These are phyloP conservation scores for Parastagonospora avenae DNA, from an alignment of 2,329 filamentous ascomycete genomes.

Conservation along the genomic window DNA sequence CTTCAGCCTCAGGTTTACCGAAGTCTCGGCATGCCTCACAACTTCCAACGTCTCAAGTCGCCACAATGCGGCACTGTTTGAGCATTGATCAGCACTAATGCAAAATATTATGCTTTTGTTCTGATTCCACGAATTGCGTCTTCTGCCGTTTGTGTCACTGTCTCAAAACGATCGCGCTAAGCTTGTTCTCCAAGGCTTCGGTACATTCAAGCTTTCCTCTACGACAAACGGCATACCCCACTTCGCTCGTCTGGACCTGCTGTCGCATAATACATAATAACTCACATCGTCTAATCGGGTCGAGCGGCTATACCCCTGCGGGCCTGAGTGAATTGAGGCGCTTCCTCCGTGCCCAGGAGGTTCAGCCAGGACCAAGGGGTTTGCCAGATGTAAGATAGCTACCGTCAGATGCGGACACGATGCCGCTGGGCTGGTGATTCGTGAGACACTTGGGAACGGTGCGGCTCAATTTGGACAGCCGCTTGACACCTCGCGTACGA, in stretches of 20 bases:
- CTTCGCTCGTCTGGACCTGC: background rate
- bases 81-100: constrained; percentile 1
- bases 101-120: constrained; percentile 4
- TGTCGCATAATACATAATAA: constrained; percentile 3
- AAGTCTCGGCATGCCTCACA: constrained; percentile 8
- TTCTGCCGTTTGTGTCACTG: background rate
- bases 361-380: constrained; percentile 5
- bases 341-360: constrained; percentile 3
- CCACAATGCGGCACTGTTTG: constrained; percentile 11
- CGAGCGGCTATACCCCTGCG: constrained; percentile 1
- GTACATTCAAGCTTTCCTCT: background rate
- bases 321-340: background rate
- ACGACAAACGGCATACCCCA: background rate
- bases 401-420: constrained; percentile 6
- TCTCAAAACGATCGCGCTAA: background rate
- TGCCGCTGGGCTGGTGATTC: background rate
- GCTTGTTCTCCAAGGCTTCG: background rate
- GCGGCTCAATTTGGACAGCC: background rate
- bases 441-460: background rate
- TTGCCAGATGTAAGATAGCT: constrained; percentile 8
- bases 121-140: constrained; percentile 1
- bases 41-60: constrained; percentile 11
- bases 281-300: background rate
- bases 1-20: constrained; percentile 1
- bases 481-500: background rate